These are phyloP conservation scores for Fusarium xyrophilum DNA, from an alignment of 2,329 filamentous ascomycete genomes.

Conservation along the genomic window DNA sequence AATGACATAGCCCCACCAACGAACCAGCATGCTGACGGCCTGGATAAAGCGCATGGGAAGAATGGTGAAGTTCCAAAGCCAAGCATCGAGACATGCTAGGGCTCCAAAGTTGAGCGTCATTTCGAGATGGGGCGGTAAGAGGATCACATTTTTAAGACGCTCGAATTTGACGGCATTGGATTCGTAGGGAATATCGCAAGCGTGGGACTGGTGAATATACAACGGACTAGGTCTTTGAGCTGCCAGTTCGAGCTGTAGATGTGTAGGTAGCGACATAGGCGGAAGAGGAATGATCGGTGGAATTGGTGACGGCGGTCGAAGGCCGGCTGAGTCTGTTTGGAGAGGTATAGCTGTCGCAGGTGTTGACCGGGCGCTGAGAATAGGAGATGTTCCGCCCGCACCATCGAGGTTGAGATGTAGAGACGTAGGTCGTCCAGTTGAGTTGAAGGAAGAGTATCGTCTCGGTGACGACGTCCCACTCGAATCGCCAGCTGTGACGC, in stretches of 20 bases:
- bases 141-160: conserved; percentile 84
- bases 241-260: conserved; percentile 69
- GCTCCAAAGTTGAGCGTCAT: conserved; percentile 86
- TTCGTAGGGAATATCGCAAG: conserved; percentile 77
- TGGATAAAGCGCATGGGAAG: conserved; percentile 87
- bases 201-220: conserved; percentile 68
- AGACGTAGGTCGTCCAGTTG: conserved; percentile 51
- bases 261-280: conserved; percentile 70
- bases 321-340: conserved; percentile 34
- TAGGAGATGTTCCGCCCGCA: conserved; percentile 32
- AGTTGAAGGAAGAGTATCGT: conserved; percentile 61
- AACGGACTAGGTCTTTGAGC: conserved; percentile 67
- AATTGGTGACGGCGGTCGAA: conserved; percentile 56
- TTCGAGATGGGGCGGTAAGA: conserved; percentile 83
- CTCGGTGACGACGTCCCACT: conserved; percentile 48
- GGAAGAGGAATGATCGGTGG: conserved; percentile 65
- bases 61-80: conserved; percentile 96
- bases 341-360: conserved; percentile 41
- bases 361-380: conserved; percentile 12
- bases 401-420: conserved; percentile 53
- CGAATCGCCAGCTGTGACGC: conserved; percentile 45
- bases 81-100: conserved; percentile 90
- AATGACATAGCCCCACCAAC: conserved; percentile 79
- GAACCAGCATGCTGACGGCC: conserved; percentile 75
- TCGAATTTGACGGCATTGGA: conserved; percentile 92